Conservation (phyloP, 768 basidiomycete genomes). For the Botryobasidium botryosum region DNA sequence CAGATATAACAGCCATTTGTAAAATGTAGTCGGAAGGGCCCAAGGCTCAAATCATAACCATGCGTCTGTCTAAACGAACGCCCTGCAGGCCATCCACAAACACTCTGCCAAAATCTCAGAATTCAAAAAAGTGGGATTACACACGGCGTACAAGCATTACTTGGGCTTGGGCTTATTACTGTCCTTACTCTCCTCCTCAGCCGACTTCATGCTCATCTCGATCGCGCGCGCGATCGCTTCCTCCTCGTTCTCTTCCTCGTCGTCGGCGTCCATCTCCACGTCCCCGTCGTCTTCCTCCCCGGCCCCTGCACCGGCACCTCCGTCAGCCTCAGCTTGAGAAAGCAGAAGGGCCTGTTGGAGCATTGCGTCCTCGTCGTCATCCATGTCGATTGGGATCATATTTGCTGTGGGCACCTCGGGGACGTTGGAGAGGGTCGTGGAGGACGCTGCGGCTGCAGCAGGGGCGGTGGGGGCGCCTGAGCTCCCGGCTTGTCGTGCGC, state of each 20-base stretch:
- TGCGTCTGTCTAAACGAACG: no score
- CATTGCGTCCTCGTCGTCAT: conserved; percentile 64
- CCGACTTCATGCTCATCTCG: conserved; percentile 76
- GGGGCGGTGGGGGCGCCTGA: conserved; percentile 23
- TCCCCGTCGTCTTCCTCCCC: conserved; percentile 25
- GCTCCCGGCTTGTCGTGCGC: conserved; percentile 44
- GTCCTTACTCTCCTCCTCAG: conserved; percentile 29
- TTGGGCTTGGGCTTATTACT: neutral
- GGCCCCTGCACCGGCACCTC: conserved; percentile 22
- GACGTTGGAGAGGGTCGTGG: conserved; percentile 15
- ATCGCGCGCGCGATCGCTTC: conserved; percentile 84
- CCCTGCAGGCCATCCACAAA: no score
- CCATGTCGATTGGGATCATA: conserved; percentile 17
- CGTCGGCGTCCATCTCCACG: conserved; percentile 34
- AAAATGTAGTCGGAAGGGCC: no score
- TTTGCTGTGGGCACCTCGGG: conserved; percentile 14
- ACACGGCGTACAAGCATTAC: neutral
- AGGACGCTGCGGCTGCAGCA: conserved; percentile 20
- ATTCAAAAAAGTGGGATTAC: neutral
- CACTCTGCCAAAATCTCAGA: no score
- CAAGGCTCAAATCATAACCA: no score
- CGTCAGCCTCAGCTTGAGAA: conserved; percentile 32
- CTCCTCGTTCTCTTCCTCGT: conserved; percentile 46
- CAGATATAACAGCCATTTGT: conserved; percentile 59
- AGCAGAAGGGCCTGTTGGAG: conserved; percentile 62